Evolutionary conservation across 352 stramenopile genomes (phyloP), one percentile per base, ranked within the genome.

Genomic region (Phytophthora palmivora): DNA sequence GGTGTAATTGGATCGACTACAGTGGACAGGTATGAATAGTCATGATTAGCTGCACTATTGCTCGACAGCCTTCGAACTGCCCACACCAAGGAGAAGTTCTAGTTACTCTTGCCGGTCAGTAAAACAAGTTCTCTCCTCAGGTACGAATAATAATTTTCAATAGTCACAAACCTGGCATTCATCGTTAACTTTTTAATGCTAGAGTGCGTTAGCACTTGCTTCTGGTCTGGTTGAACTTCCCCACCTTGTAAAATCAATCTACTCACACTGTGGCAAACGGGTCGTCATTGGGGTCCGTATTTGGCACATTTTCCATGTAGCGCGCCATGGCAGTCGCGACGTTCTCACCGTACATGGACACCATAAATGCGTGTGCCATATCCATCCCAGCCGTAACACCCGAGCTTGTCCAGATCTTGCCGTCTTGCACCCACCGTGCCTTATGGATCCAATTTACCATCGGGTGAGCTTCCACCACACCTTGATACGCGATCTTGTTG

Each of bases 361-460:
- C 38, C 14, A 89, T 55, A 51, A 84, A 88, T 11, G 76, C 80
- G 36, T 82, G 59, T 0, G 70, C 72, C 80, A 92, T 83, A 50
- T 92, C 82, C 42, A 89, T 82, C 0, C 79, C 79, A 1, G 82
- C 82, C 9, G 82, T 76, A 12, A 91, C 61, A 26, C 82, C 82
- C 1, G 78, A 89, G 48, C 72, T 84, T 16, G 79, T 89, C 78
- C 77, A 89, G 10, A 78, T 48, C 11, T 74, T 78, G 45, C 68
- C 79, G 37, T 89, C 78, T 16, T 76, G 70, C 48, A 86, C 68
- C 82, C 82, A 91, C 12, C 79, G 75, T 26, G 79, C 82, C 47
- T 86, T 77, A 46, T 65, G 62, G 9, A 87, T 67, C 79, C 82
- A 91, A 6, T 76, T 16, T 14, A 87, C 76, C 1, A 33, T 57